Percentiles rank a stretch among this genome's conserved stretches.
Evolutionary conservation across 176 grass and related monocot species (phyloP).

Genomic region (Melocanna baccifera): DNA sequence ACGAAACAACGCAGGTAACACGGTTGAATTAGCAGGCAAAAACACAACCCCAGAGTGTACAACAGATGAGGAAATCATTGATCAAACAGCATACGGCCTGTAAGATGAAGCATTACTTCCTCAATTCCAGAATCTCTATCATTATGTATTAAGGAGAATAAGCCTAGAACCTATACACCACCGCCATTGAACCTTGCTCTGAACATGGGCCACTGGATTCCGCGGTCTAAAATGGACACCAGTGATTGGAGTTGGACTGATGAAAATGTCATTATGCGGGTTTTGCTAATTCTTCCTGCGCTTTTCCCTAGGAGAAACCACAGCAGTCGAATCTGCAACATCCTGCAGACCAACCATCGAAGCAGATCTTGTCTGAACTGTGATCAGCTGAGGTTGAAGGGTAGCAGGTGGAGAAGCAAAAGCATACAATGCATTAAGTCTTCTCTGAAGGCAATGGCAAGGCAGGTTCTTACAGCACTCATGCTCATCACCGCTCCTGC

Average conservation of each 20-base stretch:
- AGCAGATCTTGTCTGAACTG: conserved; percentile 31
- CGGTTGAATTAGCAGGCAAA: not conserved
- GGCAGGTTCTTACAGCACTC: conserved; percentile 9
- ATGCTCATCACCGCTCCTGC: conserved; percentile 10
- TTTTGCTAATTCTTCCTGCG: conserved; percentile 45
- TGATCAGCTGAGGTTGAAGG: not conserved
- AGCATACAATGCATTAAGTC: not conserved
- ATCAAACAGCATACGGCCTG: not conserved
- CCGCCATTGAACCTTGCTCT: not conserved
- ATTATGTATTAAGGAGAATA: conserved; percentile 20
- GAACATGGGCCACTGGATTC: not conserved
- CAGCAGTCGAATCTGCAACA: conserved; percentile 20
- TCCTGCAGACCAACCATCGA: conserved; percentile 38
- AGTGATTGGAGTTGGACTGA: not conserved
- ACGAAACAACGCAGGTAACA: not conserved
- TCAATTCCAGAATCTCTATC: conserved; percentile 4
- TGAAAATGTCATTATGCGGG: not conserved
- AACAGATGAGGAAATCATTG: not conserved
- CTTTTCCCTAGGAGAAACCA: conserved; percentile 43
- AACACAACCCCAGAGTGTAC: conserved; percentile 4
- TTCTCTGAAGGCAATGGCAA: conserved; percentile 36
- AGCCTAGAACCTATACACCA: conserved; percentile 33
- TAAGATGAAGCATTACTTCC: not conserved
- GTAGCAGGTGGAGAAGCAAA: conserved; percentile 14
- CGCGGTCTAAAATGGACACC: not conserved